These are phyloP conservation scores for Serendipita sp. DNA, from an alignment of 1,284 basidiomycete species.

Conservation along the genomic window DNA sequence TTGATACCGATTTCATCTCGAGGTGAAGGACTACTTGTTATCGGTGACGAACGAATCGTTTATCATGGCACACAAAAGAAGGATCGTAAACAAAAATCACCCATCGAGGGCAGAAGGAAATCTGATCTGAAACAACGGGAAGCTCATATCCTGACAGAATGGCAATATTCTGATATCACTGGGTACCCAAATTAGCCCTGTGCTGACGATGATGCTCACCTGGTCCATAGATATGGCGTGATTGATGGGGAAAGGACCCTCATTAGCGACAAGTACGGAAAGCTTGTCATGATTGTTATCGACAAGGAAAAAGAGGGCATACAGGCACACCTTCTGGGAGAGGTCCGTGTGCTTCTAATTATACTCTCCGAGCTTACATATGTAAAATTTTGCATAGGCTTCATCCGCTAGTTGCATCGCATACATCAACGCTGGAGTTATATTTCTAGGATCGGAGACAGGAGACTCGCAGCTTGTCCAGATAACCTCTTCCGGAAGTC, in stretches of 20 bases:
- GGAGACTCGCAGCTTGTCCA: constrained; percentile 70
- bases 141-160: constrained; percentile 28
- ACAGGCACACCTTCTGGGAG: constrained; percentile 47
- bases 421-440: constrained; percentile 56
- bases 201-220: background rate
- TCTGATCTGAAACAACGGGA: constrained; percentile 24
- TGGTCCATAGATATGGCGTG: constrained; percentile 33
- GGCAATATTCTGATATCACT: constrained; percentile 58
- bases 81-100: constrained; percentile 1
- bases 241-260: constrained; percentile 37
- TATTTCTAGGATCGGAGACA: constrained; percentile 73
- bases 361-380: constrained; percentile 3
- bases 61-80: constrained; percentile 34
- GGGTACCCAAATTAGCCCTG: constrained; percentile 30
- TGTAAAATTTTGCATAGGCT: constrained; percentile 29
- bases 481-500: constrained; percentile 33
- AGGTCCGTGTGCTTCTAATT: constrained; percentile 32
- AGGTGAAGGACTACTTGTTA: constrained; percentile 49
- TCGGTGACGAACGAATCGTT: constrained; percentile 48
- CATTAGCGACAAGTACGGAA: constrained; percentile 68
- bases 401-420: constrained; percentile 66
- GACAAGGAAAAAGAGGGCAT: constrained; percentile 24
- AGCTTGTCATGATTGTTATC: constrained; percentile 49
- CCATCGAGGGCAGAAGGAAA: constrained; percentile 30
- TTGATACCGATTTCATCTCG: constrained; percentile 13